Conservation (phyloP, 805 yeast species). For the Ogataea wickerhamii region DNA sequence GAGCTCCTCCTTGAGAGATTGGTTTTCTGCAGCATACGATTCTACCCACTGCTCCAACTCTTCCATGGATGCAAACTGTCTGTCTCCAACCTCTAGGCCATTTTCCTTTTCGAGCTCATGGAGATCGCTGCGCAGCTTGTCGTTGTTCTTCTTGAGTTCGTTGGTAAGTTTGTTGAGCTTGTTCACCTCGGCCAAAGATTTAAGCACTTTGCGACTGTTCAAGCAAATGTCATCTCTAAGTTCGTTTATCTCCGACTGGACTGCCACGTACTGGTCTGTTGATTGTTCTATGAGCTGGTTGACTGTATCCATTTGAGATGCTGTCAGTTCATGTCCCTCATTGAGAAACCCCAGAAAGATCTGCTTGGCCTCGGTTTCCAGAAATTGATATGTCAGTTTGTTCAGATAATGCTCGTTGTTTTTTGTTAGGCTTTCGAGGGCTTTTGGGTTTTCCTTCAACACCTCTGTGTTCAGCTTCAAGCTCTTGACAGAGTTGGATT, state of each 20-base stretch:
- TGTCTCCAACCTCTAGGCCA: slow-evolving; percentile 22
- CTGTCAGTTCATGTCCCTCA: slow-evolving; percentile 27
- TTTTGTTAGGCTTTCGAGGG: slow-evolving; percentile 14
- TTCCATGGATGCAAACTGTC: slow-evolving; percentile 28
- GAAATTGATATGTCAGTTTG: slow-evolving; percentile 57
- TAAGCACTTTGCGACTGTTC: slow-evolving; percentile 20
- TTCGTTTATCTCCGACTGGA: slow-evolving; percentile 17
- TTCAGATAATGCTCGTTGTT: slow-evolving; percentile 42
- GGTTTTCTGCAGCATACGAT: slow-evolving; percentile 22
- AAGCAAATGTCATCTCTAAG: slow-evolving; percentile 18
- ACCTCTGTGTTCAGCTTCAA: slow-evolving; percentile 13
- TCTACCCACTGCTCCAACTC: slow-evolving; percentile 29
- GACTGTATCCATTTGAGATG: slow-evolving; percentile 20
- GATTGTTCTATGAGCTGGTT: slow-evolving; percentile 17
- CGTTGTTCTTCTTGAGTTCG: slow-evolving; percentile 17
- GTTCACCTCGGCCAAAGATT: slow-evolving; percentile 31
- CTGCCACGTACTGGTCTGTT: slow-evolving; percentile 10
- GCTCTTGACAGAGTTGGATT: slow-evolving; percentile 14
- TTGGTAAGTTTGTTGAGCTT: slow-evolving; percentile 26
- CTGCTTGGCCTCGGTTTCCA: slow-evolving; percentile 72
- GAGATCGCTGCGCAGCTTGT: slow-evolving; percentile 26
- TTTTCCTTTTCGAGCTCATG: slow-evolving; percentile 25
- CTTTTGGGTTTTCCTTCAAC: slow-evolving; percentile 16
- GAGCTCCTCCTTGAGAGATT: slow-evolving; percentile 11
- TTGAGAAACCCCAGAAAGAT: slow-evolving; percentile 55